These are phyloP conservation scores for Cenchrus purpureus DNA, from an alignment of 176 grass and related monocot genomes.

Conservation along the genomic window DNA sequence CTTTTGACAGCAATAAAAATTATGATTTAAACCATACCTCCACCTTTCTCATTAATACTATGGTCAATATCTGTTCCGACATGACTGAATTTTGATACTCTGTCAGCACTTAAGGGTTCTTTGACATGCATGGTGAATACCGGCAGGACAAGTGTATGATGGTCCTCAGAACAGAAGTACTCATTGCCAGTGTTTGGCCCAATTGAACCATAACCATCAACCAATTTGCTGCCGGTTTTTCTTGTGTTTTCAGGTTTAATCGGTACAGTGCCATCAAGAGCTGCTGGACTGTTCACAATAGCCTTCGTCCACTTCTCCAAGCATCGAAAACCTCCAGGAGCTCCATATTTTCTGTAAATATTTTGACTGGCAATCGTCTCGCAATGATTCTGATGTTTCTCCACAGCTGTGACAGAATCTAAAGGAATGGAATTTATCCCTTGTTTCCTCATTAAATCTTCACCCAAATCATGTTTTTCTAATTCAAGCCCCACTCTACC, in stretches of 20 bases:
- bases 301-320: constrained; percentile 45
- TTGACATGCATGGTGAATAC: constrained; percentile 2
- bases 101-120: not conserved
- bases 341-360: constrained; percentile 21
- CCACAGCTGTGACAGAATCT: constrained; percentile 3
- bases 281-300: not conserved
- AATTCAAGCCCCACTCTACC: not conserved
- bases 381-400: not conserved
- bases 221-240: not conserved
- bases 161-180: not conserved
- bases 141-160: constrained; percentile 19
- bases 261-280: constrained; percentile 34
- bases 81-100: not conserved
- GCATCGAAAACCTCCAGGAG: constrained; percentile 38
- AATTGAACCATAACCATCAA: constrained; percentile 13
- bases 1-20: not conserved
- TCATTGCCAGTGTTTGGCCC: constrained; percentile 11
- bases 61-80: not conserved
- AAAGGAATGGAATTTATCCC: constrained; percentile 20
- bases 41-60: constrained; percentile 38
- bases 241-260: constrained; percentile 19
- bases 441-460: constrained; percentile 40
- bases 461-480: constrained; percentile 31
- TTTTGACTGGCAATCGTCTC: constrained; percentile 5
- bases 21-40: not conserved